phyloP scores from a whole-genome alignment of 306 rosid species.

The Parietaria judaica region DNA sequence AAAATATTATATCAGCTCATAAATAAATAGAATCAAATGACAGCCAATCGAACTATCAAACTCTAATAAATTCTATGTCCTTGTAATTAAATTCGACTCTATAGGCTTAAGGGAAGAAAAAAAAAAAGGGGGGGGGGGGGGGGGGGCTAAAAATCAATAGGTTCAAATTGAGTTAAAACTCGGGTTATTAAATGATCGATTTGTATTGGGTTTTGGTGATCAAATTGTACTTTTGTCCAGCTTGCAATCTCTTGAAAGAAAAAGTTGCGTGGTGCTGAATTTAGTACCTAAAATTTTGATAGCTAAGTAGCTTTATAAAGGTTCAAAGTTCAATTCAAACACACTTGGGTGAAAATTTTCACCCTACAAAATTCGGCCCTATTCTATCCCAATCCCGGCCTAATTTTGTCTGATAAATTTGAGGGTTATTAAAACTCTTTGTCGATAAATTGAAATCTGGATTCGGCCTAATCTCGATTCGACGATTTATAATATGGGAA shows the following conservation, averaged over 20 bases:
- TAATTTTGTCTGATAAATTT: too few species aligned
- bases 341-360: background rate
- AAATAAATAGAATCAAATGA: too few species aligned
- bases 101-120: background rate
- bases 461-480: too few species aligned
- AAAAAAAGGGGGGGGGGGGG: too few species aligned
- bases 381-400: too few species aligned
- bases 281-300: background rate
- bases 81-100: background rate
- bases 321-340: background rate
- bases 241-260: background rate
- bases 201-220: constrained; percentile 3
- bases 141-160: background rate
- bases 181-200: constrained; percentile 3
- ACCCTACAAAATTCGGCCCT: too few species aligned
- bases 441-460: too few species aligned
- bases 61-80: background rate
- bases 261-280: background rate
- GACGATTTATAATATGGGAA: too few species aligned
- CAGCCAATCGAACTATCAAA: too few species aligned
- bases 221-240: constrained; percentile 2
- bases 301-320: background rate
- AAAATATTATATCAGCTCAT: too few species aligned
- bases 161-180: background rate
- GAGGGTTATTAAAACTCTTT: too few species aligned